These are phyloP conservation scores for Lachnellula occidentalis DNA, from an alignment of 2,329 filamentous ascomycete species.

Conservation along the genomic window DNA sequence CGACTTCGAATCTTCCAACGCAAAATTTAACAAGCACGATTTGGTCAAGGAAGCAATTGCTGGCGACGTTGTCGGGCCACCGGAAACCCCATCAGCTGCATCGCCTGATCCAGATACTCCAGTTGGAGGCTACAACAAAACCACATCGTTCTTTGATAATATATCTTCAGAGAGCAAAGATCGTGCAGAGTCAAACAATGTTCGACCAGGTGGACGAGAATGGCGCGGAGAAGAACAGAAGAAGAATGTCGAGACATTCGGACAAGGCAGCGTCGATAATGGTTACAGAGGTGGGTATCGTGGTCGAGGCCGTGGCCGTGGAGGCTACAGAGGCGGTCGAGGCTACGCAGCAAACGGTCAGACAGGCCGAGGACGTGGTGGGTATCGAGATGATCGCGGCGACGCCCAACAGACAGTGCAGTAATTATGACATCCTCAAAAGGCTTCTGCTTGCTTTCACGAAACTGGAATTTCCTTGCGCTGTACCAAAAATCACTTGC, in stretches of 20 bases:
- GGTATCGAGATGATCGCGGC: constrained; percentile 26
- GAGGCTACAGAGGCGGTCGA: constrained; percentile 31
- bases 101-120: constrained; percentile 41
- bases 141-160: constrained; percentile 93
- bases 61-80: constrained; percentile 46
- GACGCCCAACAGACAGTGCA: constrained; percentile 22
- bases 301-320: constrained; percentile 60
- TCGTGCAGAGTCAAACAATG: constrained; percentile 65
- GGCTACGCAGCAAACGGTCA: constrained; percentile 21
- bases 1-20: constrained; percentile 82
- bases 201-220: constrained; percentile 71
- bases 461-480: constrained; percentile 18
- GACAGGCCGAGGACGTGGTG: constrained; percentile 24
- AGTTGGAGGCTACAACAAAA: constrained; percentile 73
- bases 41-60: constrained; percentile 83
- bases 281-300: constrained; percentile 71
- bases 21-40: constrained; percentile 83
- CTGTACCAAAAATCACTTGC: constrained; percentile 26
- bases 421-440: constrained; percentile 10
- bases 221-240: constrained; percentile 90
- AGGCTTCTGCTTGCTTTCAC: constrained; percentile 8
- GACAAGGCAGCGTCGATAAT: constrained; percentile 88
- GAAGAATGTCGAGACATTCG: constrained; percentile 96
- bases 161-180: constrained; percentile 94
- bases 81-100: constrained; percentile 45